Evolutionary conservation across 2,329 filamentous ascomycete genomes (phyloP).

Genomic region (Fusarium denticulatum): DNA sequence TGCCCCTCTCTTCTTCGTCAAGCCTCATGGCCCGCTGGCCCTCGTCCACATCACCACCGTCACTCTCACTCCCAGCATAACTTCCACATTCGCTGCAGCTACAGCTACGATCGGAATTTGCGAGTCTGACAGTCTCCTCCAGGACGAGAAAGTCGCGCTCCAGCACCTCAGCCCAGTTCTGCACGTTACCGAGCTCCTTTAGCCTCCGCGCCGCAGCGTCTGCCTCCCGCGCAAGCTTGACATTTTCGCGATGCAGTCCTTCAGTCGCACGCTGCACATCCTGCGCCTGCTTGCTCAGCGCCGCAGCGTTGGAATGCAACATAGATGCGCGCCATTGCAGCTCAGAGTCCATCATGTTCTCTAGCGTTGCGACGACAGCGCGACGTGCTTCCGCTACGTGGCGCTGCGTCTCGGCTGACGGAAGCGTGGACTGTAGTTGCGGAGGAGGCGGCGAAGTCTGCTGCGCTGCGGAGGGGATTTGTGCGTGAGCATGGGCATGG

Average conservation of each 20-base stretch:
- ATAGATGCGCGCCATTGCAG: constrained; percentile 74
- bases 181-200: constrained; percentile 83
- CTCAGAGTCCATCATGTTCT: constrained; percentile 75
- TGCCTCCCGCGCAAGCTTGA: constrained; percentile 71
- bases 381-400: constrained; percentile 66
- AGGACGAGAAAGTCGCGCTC: constrained; percentile 73
- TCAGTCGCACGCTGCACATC: constrained; percentile 70
- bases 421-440: constrained; percentile 51
- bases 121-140: constrained; percentile 71
- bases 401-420: constrained; percentile 55
- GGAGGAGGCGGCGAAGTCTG: constrained; percentile 28
- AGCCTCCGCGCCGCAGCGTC: constrained; percentile 70
- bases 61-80: constrained; percentile 44
- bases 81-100: constrained; percentile 54
- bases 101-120: constrained; percentile 51
- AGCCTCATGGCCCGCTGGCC: constrained; percentile 35
- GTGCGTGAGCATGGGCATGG: constrained; percentile 31
- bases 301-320: constrained; percentile 74
- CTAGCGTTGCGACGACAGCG: constrained; percentile 70
- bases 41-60: constrained; percentile 27
- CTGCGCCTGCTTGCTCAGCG: constrained; percentile 73
- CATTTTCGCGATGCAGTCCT: constrained; percentile 69
- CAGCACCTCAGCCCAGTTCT: constrained; percentile 88
- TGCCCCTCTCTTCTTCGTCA: constrained; percentile 21
- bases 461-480: constrained; percentile 18